These are phyloP conservation scores for Amanita fuliginea DNA, from an alignment of 768 basidiomycete genomes.

Conservation along the genomic window DNA sequence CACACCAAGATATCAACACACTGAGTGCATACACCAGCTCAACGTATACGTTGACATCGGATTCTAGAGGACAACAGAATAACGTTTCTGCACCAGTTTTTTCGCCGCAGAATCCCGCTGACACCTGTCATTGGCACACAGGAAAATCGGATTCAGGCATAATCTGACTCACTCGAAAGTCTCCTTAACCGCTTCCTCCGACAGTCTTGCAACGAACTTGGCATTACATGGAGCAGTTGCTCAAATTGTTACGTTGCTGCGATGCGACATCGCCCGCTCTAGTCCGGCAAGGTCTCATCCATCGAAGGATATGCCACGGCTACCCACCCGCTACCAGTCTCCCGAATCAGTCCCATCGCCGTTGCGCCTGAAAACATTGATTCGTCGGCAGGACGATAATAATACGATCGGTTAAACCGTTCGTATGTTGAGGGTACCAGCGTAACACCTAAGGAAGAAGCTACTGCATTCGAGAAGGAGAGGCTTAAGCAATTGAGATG, in stretches of 20 bases:
- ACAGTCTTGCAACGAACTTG: conserved; percentile 20
- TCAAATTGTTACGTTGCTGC: conserved; percentile 52
- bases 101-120: background rate
- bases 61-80: too few species aligned
- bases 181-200: too few species aligned
- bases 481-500: conserved; percentile 30
- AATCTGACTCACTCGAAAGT: too few species aligned
- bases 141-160: background rate
- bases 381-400: conserved; percentile 1
- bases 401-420: background rate
- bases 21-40: background rate
- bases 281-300: conserved; percentile 44
- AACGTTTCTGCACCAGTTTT: background rate
- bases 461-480: background rate
- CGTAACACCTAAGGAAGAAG: conserved; percentile 17
- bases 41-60: background rate
- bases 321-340: conserved; percentile 50
- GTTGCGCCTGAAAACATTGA: background rate
- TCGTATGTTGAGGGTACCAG: conserved; percentile 20
- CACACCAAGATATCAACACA: background rate
- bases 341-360: conserved; percentile 32
- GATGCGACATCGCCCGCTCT: conserved; percentile 44
- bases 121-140: background rate
- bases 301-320: conserved; percentile 50
- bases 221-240: conserved; percentile 40